Evolutionary conservation across 768 basidiomycete species (phyloP), one percentile per base, ranked within the genome.

Genomic region (Erythrobasidium yunnanense): DNA sequence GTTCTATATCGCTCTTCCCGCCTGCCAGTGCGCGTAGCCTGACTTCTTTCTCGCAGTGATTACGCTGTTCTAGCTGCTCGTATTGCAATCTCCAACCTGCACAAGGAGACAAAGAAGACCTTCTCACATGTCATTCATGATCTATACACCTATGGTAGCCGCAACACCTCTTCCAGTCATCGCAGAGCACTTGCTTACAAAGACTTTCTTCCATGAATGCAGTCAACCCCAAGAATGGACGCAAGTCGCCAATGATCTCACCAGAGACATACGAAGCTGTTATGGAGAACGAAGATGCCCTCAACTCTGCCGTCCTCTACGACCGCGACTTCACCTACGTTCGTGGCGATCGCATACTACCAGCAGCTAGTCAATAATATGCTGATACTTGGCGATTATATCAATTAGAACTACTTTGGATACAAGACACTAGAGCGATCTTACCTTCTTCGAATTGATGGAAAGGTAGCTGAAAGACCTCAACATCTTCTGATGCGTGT

Each of bases 401-500:
- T n/a, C n/a, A n/a, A n/a, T n/a, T n/a, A 73, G 72, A 74, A 71
- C 73, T 74, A 73, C 79, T 99, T 99, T 74, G 95, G 95, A n/a
- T 97, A 97, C 84, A 99, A 99, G 78, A 99, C 95, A 1, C 85
- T 99, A 32, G 95, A 99, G 78, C 87, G 92, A 32, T 96, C 92
- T 1, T 99, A 99, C 77, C 84, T 97, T 4, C 85, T 99, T 45
- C 85, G 91, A 66, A 85, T 97, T 78, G 83, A 93, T 74, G 90
- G 90, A 45, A 87, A 88, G 66, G 89, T 93, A 51, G 92, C 91
- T 45, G 95, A 99, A 77, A 85, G 95, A 35, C 95, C 95, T 30
- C 95, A 97, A 73, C 95, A 97, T 77, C 88, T 97, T 84, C 86
- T 97, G 76, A 97, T 99, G 95, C 91, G 95, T 76, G 95, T 99